phyloP scores from a whole-genome alignment of 2,329 filamentous ascomycete species.

The Dryadomyces quercus-mongolicae region DNA sequence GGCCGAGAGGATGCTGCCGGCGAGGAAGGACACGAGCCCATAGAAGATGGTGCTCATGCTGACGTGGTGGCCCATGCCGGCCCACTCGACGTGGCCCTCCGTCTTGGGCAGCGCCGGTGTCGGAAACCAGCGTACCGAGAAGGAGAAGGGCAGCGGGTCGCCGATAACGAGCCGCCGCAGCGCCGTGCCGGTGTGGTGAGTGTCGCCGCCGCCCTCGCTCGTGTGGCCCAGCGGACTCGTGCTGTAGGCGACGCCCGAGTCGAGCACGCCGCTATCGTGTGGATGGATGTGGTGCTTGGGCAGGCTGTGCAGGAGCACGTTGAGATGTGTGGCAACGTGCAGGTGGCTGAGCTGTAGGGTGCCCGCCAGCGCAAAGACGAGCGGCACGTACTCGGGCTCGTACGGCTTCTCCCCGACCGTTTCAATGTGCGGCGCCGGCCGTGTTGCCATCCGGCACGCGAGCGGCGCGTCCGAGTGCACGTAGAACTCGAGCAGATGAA shows the following conservation, averaged over 20 bases:
- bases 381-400: slow-evolving; percentile 58
- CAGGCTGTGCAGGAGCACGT: slow-evolving; percentile 68
- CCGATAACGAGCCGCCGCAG: slow-evolving; percentile 69
- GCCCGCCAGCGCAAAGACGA: slow-evolving; percentile 80
- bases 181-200: slow-evolving; percentile 12
- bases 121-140: slow-evolving; percentile 81
- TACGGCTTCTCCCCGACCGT: slow-evolving; percentile 37
- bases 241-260: slow-evolving; percentile 79
- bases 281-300: slow-evolving; percentile 50
- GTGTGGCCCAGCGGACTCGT: slow-evolving; percentile 58
- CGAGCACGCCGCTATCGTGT: slow-evolving; percentile 65
- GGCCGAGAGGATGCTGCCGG: slow-evolving; percentile 39
- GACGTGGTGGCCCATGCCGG: slow-evolving; percentile 50
- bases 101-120: slow-evolving; percentile 56
- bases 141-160: slow-evolving; percentile 65
- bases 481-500: slow-evolving; percentile 91
- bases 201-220: slow-evolving; percentile 24
- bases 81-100: slow-evolving; percentile 54
- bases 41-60: slow-evolving; percentile 54
- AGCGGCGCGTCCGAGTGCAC: slow-evolving; percentile 92
- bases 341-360: slow-evolving; percentile 81
- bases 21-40: slow-evolving; percentile 44
- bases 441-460: slow-evolving; percentile 76
- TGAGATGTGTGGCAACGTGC: slow-evolving; percentile 81
- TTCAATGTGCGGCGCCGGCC: slow-evolving; percentile 48